Evolutionary conservation across 192 early-diverging fungal genomes (phyloP), one percentile per base, ranked within the genome.

Genomic region (Phlyctochytrium arcticum): DNA sequence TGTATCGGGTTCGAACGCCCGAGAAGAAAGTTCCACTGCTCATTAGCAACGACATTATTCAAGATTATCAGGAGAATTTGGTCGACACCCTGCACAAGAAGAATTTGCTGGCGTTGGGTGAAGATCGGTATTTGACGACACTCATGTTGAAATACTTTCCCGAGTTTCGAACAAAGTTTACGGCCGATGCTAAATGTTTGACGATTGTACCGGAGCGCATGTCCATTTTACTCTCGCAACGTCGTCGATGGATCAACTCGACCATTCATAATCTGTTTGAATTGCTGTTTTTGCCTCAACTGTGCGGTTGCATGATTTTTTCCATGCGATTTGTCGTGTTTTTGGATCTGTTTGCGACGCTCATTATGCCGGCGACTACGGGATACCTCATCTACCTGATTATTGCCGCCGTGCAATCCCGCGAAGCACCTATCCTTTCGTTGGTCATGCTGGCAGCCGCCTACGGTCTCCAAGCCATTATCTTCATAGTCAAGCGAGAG

Each of bases 231-330:
- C 73, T 98, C 26, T 95, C 93, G 9, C 95, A 98, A 72, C 91
- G 95, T 51, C 91, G 95, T 70, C 87, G 95, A 60, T 98, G 95
- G 95, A 98, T 98, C 62, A 98, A 98, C 77, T 94, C 92, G 31
- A 98, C 95, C 5, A 90, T 98, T 30, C 95, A 98, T 82, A 98
- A 98, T 68, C 75, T 96, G 56, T 90, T 95, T 71, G 95, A 98
- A 69, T 80, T 98, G 32, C 82, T 96, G 31, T 91, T 95, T 69
- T 72, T 96, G 60, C 91, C 92, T 23, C 92, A 96, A 53, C 83
- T 98, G 27, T 98, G 96, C 60, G 96, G 96, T 36, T 94, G 92
- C 83, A 89, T 94, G 73, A 94, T 92, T 78, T 96, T 96, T 78
- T 96, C 94, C 34, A 93, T 98, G 90, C 87, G 94, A 9, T 92